Evolutionary conservation across 225 moss, liverwort and hornwort genomes (phyloP).

Genomic region (Pseudisothecium myosuroides): DNA sequence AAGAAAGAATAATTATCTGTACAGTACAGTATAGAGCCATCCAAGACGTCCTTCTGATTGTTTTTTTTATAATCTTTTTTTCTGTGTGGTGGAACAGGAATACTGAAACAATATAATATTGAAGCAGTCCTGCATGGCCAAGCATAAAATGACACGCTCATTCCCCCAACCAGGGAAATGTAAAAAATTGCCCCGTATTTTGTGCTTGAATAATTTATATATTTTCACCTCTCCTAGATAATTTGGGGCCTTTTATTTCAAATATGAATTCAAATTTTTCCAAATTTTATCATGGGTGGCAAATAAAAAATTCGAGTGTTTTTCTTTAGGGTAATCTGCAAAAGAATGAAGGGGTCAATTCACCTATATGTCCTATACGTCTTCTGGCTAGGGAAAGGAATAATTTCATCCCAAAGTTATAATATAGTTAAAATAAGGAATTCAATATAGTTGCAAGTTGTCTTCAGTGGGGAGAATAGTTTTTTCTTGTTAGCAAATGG

Average conservation of each 20-base stretch:
- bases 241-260: fast-evolving
- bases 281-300: too few species aligned
- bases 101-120: neutral
- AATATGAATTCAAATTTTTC: neutral
- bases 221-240: neutral
- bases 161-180: neutral
- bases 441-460: too few species aligned
- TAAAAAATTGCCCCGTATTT: neutral
- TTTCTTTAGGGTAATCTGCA: fast-evolving
- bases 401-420: neutral
- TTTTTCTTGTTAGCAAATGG: fast-evolving
- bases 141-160: neutral
- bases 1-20: neutral
- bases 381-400: fast-evolving
- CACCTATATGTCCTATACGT: fast-evolving
- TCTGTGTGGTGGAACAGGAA: neutral
- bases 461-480: fast-evolving
- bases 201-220: neutral
- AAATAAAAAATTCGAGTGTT: neutral
- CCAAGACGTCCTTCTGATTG: neutral
- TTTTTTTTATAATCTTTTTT: too few species aligned
- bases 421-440: neutral
- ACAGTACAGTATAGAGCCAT: neutral
- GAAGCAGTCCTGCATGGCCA: neutral
- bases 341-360: neutral